Conservation (phyloP, 202 grass and related monocot species). For the Elaeis oleifera region DNA sequence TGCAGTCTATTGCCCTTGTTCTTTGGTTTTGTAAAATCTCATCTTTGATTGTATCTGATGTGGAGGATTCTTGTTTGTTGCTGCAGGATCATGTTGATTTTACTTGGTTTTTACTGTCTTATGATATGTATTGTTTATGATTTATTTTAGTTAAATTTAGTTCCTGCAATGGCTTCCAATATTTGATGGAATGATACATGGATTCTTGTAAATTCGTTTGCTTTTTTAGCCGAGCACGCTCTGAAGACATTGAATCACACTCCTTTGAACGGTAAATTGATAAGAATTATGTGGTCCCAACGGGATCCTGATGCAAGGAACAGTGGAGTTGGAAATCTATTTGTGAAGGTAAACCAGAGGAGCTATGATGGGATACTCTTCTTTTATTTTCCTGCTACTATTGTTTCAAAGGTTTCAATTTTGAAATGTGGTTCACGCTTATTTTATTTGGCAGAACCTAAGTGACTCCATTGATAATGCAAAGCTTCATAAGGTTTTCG, state of each 20-base stretch:
- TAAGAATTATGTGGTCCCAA: conserved; percentile 76
- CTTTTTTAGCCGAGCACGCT: conserved; percentile 37
- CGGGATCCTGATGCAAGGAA: conserved; percentile 61
- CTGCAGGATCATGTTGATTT: too few relatives aligned
- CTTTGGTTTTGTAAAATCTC: too few relatives aligned
- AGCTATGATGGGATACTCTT: not conserved
- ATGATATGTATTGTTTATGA: too few relatives aligned
- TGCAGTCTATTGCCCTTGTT: too few relatives aligned
- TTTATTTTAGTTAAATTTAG: too few relatives aligned
- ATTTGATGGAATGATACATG: too few relatives aligned
- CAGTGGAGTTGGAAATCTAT: conserved; percentile 74
- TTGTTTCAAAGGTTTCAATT: not conserved
- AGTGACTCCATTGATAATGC: conserved; percentile 36
- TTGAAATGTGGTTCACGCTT: not conserved
- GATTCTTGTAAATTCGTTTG: not conserved
- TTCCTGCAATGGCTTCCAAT: too few relatives aligned
- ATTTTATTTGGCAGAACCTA: conserved; percentile 41
- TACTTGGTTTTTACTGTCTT: too few relatives aligned
- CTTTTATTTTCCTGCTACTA: not conserved
- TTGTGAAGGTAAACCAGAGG: conserved; percentile 66
- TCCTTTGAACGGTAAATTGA: conserved; percentile 44
- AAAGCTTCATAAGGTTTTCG: conserved; percentile 61
- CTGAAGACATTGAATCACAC: conserved; percentile 68
- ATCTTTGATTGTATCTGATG: too few relatives aligned
- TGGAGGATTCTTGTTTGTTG: too few relatives aligned